Evolutionary conservation across 2,329 filamentous ascomycete genomes (phyloP), one percentile per base, ranked within the genome.

Genomic region (Pseudocercospora cruenta): DNA sequence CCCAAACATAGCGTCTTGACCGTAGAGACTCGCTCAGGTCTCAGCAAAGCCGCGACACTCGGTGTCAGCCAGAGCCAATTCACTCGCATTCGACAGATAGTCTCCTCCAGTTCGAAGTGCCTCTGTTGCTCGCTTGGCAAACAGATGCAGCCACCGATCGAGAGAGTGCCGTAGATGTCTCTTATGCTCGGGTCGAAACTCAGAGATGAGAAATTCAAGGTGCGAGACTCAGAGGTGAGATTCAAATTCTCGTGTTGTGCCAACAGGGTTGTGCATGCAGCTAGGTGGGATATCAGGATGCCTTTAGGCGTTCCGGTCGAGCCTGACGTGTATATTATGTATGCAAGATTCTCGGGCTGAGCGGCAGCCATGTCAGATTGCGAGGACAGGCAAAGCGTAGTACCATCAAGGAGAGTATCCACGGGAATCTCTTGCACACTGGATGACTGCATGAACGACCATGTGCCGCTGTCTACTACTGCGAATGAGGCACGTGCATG

Each of bases 121-220:
- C 62, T 21, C 63, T 60, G 58, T 2, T 31, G 21, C 21, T 85
- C 36, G n/a, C 21, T 66, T 28, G 49, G 71, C 62, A 58, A 12
- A 33, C 49, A 72, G 36, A 63, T 66, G 58, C 49, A 62, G 57
- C 57, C 66, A 64, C 71, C 59, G 63, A 43, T 51, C 60, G 62
- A 49, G n/a, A 72, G 54, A 3, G 65, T 55, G 3, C n/a, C n/a
- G 28, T 57, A 60, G 28, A 64, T 58, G 14, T 64, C 62, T 3
- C 19, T 14, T n/a, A 67, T 58, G 31, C 31, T 33, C 14, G 67
- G 63, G 60, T 70, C 71, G 33, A 70, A 73, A 16, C 61, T 63
- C 28, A 68, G 66, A 3, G 64, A 61, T 3, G 71, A 63, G 21
- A 72, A 70, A 19, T 66, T 60, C 9, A 66, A 45, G 8, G 31